A percentile compares a stretch with the other conserved stretches of the same genome.
Conservation (phyloP, 2,329 filamentous ascomycete genomes). For the Ophiostoma tasmaniense region DNA sequence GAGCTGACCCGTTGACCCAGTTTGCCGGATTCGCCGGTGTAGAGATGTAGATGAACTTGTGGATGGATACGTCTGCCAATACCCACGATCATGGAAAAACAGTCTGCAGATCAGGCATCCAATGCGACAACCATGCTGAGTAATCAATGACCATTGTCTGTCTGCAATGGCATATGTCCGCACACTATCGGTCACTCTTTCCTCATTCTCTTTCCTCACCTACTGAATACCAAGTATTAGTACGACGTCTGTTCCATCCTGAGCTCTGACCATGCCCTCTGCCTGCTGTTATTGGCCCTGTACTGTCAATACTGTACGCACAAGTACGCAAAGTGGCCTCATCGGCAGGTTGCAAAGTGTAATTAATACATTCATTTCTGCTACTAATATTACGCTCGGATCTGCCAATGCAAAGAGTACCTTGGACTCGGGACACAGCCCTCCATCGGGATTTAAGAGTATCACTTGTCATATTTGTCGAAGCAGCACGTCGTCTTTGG, state of each 20-base stretch:
- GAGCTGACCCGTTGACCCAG: not conserved
- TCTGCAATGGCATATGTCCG: not conserved
- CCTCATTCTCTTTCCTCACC: not conserved
- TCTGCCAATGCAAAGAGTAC: not conserved
- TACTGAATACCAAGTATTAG: not conserved
- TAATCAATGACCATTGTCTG: not conserved
- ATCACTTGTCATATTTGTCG: not conserved
- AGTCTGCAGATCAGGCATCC: not conserved
- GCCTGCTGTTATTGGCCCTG: not conserved
- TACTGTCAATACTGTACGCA: too few species aligned
- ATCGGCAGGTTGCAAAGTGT: not conserved
- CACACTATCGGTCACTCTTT: not conserved
- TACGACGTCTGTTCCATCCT: not conserved
- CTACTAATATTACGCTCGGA: too few species aligned
- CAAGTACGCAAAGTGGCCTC: conserved; percentile 3
- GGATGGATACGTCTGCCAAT: too few species aligned
- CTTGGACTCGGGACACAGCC: not conserved
- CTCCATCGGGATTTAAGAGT: not conserved
- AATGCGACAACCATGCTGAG: too few species aligned
- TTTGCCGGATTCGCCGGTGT: not conserved
- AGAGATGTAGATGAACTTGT: not conserved
- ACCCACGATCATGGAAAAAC: too few species aligned
- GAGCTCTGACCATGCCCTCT: not conserved
- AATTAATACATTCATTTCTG: not conserved
- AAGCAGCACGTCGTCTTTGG: too few species aligned